Conservation (phyloP, 441 rosid species). For the Erodium moschatum region DNA sequence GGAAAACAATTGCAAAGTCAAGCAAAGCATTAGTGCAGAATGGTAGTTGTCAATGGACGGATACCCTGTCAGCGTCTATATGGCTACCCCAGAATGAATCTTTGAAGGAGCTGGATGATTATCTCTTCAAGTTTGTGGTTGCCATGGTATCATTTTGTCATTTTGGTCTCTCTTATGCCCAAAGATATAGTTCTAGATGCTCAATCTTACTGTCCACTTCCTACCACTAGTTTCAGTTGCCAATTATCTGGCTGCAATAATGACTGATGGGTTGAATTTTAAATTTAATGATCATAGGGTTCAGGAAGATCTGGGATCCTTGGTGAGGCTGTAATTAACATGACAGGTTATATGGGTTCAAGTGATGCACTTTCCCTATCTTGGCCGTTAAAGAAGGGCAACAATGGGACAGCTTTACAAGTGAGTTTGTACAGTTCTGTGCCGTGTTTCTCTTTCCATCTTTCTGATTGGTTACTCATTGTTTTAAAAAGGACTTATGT, state of each 20-base stretch:
- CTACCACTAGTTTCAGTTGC: neutral
- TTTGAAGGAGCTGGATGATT: slow-evolving; percentile 34
- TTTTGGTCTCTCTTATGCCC: neutral
- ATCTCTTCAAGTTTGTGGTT: slow-evolving; percentile 40
- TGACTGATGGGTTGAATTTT: slow-evolving; percentile 1
- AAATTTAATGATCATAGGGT: slow-evolving; percentile 32
- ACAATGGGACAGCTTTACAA: slow-evolving; percentile 41
- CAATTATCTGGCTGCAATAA: neutral
- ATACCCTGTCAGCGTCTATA: slow-evolving; percentile 37
- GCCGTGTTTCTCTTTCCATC: neutral
- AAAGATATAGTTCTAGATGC: neutral
- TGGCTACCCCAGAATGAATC: slow-evolving; percentile 32
- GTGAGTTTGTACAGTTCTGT: slow-evolving; percentile 26
- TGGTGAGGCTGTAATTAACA: slow-evolving; percentile 45
- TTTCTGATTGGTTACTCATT: neutral
- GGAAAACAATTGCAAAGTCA: slow-evolving; percentile 42
- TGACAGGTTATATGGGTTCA: slow-evolving; percentile 36
- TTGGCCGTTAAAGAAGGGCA: slow-evolving; percentile 45
- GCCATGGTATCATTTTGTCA: slow-evolving; percentile 31
- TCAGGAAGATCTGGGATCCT: slow-evolving; percentile 48
- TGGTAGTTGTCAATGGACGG: slow-evolving; percentile 59
- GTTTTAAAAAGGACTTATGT: neutral
- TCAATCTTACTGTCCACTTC: neutral
- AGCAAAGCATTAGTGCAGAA: slow-evolving; percentile 35
- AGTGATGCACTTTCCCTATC: slow-evolving; percentile 32